phyloP scores from a whole-genome alignment of 2,329 filamentous ascomycete genomes.

The Epichloe coenophiala region DNA sequence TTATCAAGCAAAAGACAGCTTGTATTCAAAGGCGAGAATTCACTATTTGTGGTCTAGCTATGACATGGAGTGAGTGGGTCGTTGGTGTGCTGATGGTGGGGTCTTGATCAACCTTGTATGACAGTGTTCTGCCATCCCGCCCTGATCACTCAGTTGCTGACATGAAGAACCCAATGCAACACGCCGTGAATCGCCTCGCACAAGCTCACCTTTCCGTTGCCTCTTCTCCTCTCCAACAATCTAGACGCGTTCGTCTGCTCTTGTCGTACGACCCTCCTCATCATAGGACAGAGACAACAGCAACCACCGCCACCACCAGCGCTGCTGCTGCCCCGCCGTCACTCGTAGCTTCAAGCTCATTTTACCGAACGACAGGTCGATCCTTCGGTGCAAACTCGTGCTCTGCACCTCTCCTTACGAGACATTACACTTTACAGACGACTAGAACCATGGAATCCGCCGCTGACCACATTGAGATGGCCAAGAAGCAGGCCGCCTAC shows the following conservation, averaged over 20 bases:
- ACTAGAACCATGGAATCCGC: slow-evolving; percentile 22
- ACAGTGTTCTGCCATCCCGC: not conserved
- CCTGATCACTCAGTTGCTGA: too few species aligned
- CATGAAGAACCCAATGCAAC: too few species aligned
- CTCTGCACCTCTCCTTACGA: not conserved
- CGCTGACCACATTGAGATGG: slow-evolving; percentile 44
- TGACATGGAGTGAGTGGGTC: not conserved
- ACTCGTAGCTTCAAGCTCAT: not conserved
- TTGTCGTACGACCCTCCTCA: not conserved
- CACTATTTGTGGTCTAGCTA: not conserved
- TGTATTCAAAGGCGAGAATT: too few species aligned
- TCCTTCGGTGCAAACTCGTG: not conserved
- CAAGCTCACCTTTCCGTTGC: not conserved
- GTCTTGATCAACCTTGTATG: not conserved
- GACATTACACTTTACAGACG: not conserved
- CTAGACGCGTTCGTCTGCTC: too few species aligned
- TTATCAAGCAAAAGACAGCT: not conserved
- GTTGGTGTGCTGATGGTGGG: not conserved
- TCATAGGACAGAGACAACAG: not conserved
- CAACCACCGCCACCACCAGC: not conserved
- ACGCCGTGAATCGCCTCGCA: not conserved
- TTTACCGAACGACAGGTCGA: not conserved
- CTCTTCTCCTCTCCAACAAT: not conserved
- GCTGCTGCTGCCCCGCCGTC: too few species aligned
- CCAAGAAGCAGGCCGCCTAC: slow-evolving; percentile 63